Base-by-base conservation (phyloP, 2,329 filamentous ascomycete species). In the Coniochaeta ligniaria region DNA sequence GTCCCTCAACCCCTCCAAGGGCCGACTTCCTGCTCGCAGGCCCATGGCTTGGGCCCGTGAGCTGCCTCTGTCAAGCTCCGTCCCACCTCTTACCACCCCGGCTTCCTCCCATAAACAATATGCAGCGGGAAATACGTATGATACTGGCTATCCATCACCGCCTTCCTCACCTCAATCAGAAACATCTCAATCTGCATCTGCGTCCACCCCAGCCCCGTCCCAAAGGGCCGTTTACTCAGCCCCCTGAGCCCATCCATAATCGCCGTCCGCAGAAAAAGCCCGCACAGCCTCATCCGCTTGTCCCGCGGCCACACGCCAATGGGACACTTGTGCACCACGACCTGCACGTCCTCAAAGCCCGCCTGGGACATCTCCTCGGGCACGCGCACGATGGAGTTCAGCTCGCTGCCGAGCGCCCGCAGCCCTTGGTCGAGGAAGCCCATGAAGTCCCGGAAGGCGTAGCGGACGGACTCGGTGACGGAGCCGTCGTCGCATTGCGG, bases 241-340 rank as follows among this genome's bases (percentile, higher is more conserved):
- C 70, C 72, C 9, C 67, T 59, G 58, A 74, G 64, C 8, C 72
- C 72, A 59, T 74, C 72, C 65, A 74, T 69, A 38, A 73, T 63
- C 4, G 74, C 74, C 28, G 78, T 77, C 36, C 77, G 71, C 61
- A 81, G 66, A 26, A 81, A 73, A 35, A 78, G 70, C 1, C 80
- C 80, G 63, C 77, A 80, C 45, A 77, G 72, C 55, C 76, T 73
- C 22, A 80, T 72, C 3, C 75, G 72, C 28, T 71, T 66, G 60
- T 74, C 73, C 56, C 73, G 72, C 2, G 80, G 74, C 81, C 81
- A 83, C 3, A 74, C 69, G 17, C 81, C 81, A 1, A 82, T 66
- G 4, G 81, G 80, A 8, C 75, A 76, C 65, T 82, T 81, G 65
- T 75, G 73, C n/a, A 60, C 63, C 12, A 63, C 62, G 35, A 61